Base-by-base conservation (phyloP, 805 yeast genomes). In the Pachysolen tannophilus region DNA sequence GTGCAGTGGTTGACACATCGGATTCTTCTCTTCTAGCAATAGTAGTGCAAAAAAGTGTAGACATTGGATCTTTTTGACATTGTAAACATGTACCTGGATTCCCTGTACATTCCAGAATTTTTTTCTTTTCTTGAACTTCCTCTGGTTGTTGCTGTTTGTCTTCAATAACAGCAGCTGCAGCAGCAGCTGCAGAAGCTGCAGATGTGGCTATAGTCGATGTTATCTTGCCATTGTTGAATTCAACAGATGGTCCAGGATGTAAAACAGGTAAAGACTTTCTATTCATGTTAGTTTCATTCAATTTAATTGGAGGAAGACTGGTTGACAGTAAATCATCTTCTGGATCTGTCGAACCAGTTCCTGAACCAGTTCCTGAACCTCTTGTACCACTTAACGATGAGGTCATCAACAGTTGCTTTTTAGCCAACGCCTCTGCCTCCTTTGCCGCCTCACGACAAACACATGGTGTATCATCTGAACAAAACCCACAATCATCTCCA, bases 391-490 rank as follows among this genome's bases (percentile, higher is more conserved):
- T 30, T n/a, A n/a, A n/a, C n/a, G n/a, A n/a, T n/a, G n/a, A n/a
- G 14, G 32, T 35, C 33, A 26, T 39, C 44, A 26, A 35, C 38
- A 21, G 37, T 40, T 32, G 24, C 35, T 42, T 40, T 28, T 43
- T 33, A 33, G 53, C 57, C 38, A 66, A 48, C 20, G 53, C 45
- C 3, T 67, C 71, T 2, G 69, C 71, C 48, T 69, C 75, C 44
- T 65, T 63, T 3, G 76, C 78, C 13, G 75, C 82, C 46, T 86
- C 96, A 19, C 90, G 74, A 54, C 97, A 90, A 2, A 90, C 82
- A 58, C 97, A 90, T 2, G 95, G 88, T 0, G 94, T 78, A 45
- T 78, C 92, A 45, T 84, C 95, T 0, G 94, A 75, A 52, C 97
- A 90, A 56, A 90, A 88, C 0, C 97, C 97, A 58, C 97, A 90